phyloP scores from a whole-genome alignment of 495 filamentous ascomycete genomes.

The Aspergillus panamensis region DNA sequence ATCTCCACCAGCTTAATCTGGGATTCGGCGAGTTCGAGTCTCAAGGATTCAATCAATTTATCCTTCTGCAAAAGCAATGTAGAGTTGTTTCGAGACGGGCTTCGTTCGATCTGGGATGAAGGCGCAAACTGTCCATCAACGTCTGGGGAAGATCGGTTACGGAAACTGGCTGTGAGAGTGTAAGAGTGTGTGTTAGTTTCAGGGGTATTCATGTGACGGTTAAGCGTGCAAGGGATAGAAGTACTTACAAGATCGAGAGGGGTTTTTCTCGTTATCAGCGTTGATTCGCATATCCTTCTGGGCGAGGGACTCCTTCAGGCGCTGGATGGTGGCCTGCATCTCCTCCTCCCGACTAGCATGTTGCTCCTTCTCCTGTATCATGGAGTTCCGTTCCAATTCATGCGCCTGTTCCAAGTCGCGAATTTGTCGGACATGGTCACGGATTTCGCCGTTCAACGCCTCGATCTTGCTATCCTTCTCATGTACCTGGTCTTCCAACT shows the following conservation, averaged over 20 bases:
- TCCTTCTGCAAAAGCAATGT: slow-evolving; percentile 91
- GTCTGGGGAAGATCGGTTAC: slow-evolving; percentile 44
- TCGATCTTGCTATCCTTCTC: slow-evolving; percentile 80
- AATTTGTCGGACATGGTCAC: slow-evolving; percentile 72
- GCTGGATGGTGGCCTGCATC: slow-evolving; percentile 80
- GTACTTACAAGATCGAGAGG: slow-evolving; percentile 68
- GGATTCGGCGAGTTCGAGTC: slow-evolving; percentile 86
- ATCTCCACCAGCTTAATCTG: slow-evolving; percentile 95
- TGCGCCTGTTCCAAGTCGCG: slow-evolving; percentile 87
- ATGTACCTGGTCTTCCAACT: slow-evolving; percentile 79
- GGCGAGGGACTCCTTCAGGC: slow-evolving; percentile 80
- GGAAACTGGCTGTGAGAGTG: slow-evolving; percentile 50
- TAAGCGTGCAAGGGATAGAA: not conserved
- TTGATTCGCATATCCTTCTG: slow-evolving; percentile 61
- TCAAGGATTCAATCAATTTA: slow-evolving; percentile 86
- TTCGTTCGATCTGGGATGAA: slow-evolving; percentile 73
- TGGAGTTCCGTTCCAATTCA: slow-evolving; percentile 80
- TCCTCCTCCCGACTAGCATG: slow-evolving; percentile 79
- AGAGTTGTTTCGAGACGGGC: slow-evolving; percentile 79
- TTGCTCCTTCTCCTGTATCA: slow-evolving; percentile 88
- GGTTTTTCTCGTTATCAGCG: slow-evolving; percentile 58
- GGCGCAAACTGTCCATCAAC: slow-evolving; percentile 80
- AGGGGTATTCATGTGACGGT: slow-evolving; percentile 4
- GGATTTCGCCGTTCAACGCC: slow-evolving; percentile 71
- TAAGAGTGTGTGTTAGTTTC: slow-evolving; percentile 35